Percentiles rank a stretch among this genome's conserved stretches.
phyloP scores from a whole-genome alignment of 345 rosid genomes.

The Eucalyptus erythrocorys region DNA sequence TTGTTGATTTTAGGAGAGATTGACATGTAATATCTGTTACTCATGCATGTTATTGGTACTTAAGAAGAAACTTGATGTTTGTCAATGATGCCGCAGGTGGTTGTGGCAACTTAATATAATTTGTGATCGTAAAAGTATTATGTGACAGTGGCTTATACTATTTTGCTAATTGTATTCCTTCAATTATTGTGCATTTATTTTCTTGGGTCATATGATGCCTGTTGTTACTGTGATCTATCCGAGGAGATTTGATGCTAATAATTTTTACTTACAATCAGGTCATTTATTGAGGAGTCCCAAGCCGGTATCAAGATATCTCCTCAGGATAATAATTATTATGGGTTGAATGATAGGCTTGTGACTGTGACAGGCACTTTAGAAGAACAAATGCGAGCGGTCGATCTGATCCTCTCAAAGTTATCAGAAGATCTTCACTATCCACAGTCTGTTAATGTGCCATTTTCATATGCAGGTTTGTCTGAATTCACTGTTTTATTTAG shows the following conservation, averaged over 20 bases:
- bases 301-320: conserved; percentile 96
- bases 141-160: background rate
- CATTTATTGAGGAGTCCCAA: conserved; percentile 92
- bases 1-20: background rate
- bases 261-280: conserved; percentile 37
- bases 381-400: conserved; percentile 88
- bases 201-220: background rate
- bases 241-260: background rate
- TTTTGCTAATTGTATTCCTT: background rate
- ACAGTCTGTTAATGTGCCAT: conserved; percentile 73
- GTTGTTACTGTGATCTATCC: background rate
- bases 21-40: background rate
- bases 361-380: conserved; percentile 77
- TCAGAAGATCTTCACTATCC: conserved; percentile 79
- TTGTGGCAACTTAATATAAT: background rate
- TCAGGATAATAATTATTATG: conserved; percentile 73
- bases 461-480: conserved; percentile 76
- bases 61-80: background rate
- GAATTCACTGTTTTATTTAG: background rate
- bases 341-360: conserved; percentile 92
- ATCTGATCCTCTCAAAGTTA: conserved; percentile 78
- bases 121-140: background rate
- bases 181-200: background rate
- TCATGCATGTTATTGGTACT: background rate
- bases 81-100: background rate